Conservation (phyloP, 2,329 filamentous ascomycete genomes). For the Penicillium sp. region DNA sequence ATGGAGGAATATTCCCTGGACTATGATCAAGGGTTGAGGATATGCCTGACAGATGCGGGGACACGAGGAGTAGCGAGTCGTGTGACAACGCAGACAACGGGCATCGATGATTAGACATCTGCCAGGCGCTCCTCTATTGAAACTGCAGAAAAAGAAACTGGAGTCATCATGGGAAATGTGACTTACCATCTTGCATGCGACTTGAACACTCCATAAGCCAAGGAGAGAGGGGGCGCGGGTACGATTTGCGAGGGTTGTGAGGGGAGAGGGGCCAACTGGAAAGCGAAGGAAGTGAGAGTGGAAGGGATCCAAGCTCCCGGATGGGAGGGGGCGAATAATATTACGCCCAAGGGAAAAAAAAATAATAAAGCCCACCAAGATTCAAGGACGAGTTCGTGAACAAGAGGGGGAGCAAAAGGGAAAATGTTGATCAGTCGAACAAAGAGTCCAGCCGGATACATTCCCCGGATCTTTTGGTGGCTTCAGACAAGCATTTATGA, state of each 20-base stretch:
- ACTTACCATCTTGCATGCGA: conserved; percentile 47
- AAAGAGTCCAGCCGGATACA: conserved; percentile 11
- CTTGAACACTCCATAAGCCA: conserved; percentile 36
- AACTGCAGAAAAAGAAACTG: neutral
- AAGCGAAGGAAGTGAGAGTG: conserved; percentile 3
- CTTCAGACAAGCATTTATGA: conserved; percentile 10
- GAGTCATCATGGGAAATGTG: neutral
- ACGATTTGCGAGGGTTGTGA: neutral
- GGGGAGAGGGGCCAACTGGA: conserved; percentile 16
- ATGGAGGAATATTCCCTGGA: neutral
- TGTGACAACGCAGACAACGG: neutral
- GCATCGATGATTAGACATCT: conserved; percentile 17
- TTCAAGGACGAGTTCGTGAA: conserved; percentile 7
- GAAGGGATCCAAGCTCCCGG: conserved; percentile 10
- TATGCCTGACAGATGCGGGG: conserved; percentile 7
- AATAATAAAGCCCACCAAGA: neutral
- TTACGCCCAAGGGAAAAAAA: neutral
- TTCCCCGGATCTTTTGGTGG: conserved; percentile 10
- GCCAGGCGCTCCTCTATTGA: conserved; percentile 11
- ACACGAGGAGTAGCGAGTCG: conserved; percentile 1
- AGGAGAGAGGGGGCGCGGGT: conserved; percentile 15
- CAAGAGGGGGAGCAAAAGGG: conserved; percentile 15
- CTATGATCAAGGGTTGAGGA: neutral
- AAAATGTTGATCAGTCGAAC: neutral
- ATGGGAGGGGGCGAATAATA: neutral